A percentile compares a stretch with the other conserved stretches of the same genome.
phyloP scores from a whole-genome alignment of 1,139 yeast genomes.

The Williopsis jadinii region DNA sequence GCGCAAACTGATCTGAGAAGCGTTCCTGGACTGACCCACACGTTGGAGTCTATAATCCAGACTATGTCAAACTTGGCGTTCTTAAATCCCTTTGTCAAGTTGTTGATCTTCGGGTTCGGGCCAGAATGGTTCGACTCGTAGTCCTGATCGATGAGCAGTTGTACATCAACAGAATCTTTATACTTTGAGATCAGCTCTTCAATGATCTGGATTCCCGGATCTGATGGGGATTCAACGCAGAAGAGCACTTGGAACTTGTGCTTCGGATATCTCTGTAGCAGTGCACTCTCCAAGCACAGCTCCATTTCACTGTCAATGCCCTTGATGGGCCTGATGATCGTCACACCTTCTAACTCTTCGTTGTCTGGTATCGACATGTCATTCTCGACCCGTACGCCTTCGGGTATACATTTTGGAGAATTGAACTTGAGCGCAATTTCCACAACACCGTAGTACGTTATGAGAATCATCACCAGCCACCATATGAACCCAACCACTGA shows the following conservation, averaged over 20 bases:
- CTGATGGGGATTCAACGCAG: constrained; percentile 60
- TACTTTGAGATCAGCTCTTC: constrained; percentile 42
- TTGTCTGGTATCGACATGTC: constrained; percentile 8
- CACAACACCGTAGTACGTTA: constrained; percentile 17
- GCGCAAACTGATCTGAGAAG: constrained; percentile 59
- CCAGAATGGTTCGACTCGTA: constrained; percentile 50
- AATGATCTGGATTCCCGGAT: constrained; percentile 60
- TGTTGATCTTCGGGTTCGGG: constrained; percentile 87
- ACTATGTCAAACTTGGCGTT: constrained; percentile 64
- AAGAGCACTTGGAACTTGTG: constrained; percentile 60
- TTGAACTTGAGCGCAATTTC: constrained; percentile 18
- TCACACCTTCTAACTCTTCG: constrained; percentile 51
- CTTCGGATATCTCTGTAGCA: constrained; percentile 59
- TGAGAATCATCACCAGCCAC: constrained; percentile 17
- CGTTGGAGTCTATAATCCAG: constrained; percentile 89
- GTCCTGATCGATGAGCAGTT: constrained; percentile 40
- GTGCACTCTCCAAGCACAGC: constrained; percentile 60
- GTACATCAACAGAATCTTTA: constrained; percentile 44
- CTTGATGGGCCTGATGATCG: constrained; percentile 75
- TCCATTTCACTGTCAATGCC: constrained; percentile 77
- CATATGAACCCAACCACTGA: constrained; percentile 17
- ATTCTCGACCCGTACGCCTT: constrained; percentile 1
- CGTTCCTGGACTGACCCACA: constrained; percentile 67
- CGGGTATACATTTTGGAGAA: constrained; percentile 12
- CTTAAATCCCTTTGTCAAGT: constrained; percentile 69